Evolutionary conservation across 2,329 filamentous ascomycete genomes (phyloP).

Genomic region (Pseudogymnoascus sp.): DNA sequence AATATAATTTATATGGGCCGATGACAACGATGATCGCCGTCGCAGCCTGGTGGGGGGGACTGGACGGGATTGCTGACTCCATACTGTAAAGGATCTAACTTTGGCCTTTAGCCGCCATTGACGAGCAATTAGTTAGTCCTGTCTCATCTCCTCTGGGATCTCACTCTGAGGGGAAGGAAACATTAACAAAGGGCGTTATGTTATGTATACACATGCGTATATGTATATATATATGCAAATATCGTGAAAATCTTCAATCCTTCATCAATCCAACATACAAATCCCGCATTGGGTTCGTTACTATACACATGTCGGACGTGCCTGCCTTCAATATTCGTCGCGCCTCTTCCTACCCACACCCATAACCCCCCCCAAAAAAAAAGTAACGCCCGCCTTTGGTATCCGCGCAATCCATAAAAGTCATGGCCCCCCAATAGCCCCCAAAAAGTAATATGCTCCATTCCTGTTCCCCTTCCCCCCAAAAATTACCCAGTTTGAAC

Average conservation of each 20-base stretch:
- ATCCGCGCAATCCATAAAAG: not conserved
- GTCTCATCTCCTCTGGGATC: not conserved
- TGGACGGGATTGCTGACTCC: not conserved
- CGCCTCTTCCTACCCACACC: not conserved
- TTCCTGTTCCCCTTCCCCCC: no score
- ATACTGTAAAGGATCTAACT: not conserved
- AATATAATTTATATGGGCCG: not conserved
- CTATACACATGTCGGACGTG: not conserved
- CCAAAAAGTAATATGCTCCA: not conserved
- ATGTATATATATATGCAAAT: not conserved
- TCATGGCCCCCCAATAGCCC: not conserved
- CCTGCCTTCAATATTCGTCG: not conserved
- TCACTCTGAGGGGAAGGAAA: not conserved
- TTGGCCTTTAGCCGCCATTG: not conserved
- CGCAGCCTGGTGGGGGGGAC: not conserved
- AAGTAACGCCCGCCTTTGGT: conserved; percentile 1
- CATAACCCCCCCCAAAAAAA: not conserved
- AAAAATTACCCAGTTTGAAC: not conserved
- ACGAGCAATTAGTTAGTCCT: not conserved
- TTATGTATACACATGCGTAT: not conserved
- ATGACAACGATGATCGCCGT: not conserved
- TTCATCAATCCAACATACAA: not conserved
- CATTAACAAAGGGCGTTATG: not conserved
- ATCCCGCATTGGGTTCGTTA: not conserved
- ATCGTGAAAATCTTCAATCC: not conserved